These are phyloP conservation scores for Chenopodium album DNA, from an alignment of 148 eudicot species.

Conservation along the genomic window DNA sequence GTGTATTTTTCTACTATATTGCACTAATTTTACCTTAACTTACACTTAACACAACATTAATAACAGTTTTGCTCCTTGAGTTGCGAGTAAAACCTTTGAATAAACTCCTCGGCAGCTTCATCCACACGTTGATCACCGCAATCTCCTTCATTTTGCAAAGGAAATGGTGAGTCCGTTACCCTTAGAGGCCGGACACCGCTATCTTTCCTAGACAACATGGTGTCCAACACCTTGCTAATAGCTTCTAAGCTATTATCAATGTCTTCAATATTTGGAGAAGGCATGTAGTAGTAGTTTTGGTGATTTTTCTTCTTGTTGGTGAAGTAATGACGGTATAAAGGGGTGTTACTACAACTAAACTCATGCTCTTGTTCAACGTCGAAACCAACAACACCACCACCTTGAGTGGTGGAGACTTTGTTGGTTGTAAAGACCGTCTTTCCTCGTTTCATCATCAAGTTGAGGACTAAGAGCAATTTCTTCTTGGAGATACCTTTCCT, in stretches of 20 bases:
- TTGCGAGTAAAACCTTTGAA: slow-evolving; percentile 41
- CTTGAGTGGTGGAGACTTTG: slow-evolving; percentile 21
- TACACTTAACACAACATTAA: neutral
- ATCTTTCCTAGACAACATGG: slow-evolving; percentile 30
- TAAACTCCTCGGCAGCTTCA: neutral
- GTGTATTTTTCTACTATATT: neutral
- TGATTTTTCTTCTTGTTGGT: slow-evolving; percentile 13
- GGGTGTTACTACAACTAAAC: slow-evolving; percentile 51
- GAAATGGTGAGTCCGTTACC: slow-evolving; percentile 72
- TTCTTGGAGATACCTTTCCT: slow-evolving; percentile 56
- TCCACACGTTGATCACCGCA: neutral
- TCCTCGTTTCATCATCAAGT: slow-evolving; percentile 51
- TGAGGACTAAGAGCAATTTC: slow-evolving; percentile 47
- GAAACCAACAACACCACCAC: neutral
- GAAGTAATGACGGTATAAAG: slow-evolving; percentile 29
- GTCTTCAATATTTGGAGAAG: neutral
- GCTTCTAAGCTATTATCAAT: slow-evolving; percentile 13
- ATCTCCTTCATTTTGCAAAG: slow-evolving; percentile 29
- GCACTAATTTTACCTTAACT: neutral
- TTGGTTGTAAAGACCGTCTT: slow-evolving; percentile 36
- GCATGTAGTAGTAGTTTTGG: slow-evolving; percentile 8
- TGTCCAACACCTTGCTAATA: slow-evolving; percentile 32
- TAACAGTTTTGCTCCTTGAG: slow-evolving; percentile 39
- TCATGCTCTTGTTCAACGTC: neutral
- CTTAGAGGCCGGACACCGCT: slow-evolving; percentile 44